Evolutionary conservation across 1,139 yeast genomes (phyloP), one percentile per base, ranked within the genome.

Genomic region (Groenewaldozyma auringiensis): DNA sequence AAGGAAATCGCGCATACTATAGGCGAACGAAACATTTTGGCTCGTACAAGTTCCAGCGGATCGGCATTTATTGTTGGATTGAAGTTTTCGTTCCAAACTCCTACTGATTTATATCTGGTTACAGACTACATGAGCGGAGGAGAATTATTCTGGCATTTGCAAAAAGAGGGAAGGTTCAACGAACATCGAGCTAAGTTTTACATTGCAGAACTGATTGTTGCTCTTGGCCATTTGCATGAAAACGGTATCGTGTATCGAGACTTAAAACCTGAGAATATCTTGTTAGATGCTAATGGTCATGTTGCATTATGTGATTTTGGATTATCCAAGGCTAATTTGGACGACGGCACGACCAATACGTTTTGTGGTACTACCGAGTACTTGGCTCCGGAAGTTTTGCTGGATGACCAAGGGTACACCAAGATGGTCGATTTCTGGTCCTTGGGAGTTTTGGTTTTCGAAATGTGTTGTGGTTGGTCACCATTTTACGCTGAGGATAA

Each of bases 401-500:
- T 89, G 53, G 94, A 92, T 52, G 97, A 92, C 65, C 88, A 86
- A 63, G 97, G 97, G 1, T 92, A 92, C 66, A 88, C 97, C 4
- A 79, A 95, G 64, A 82, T 85, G 58, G 97, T 92, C 35, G 98
- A 92, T 67, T 92, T 95, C 81, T 92, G 98, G 98, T 92, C 97
- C 1, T 72, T 92, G 53, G 98, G 98, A 33, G 92, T 92, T 34
- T 72, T 92, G 43, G 72, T 92, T 40, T 92, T 85, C 63, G 98
- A 92, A 65, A 92, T 92, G 98, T 75, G 96, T 65, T 92, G 97
- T 68, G 98, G 98, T 37, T 92, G 97, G 97, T 84, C 95, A n/a
- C 98, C 98, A 46, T 92, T 92, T 64, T 89, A 87, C 62, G 97
- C 97, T 37, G 96, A 89, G 53, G 92, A 86, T 63, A 87, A 95